Base-by-base conservation (phyloP, 371 early-diverging fungal genomes). In the Lichtheimia hyalospora region DNA sequence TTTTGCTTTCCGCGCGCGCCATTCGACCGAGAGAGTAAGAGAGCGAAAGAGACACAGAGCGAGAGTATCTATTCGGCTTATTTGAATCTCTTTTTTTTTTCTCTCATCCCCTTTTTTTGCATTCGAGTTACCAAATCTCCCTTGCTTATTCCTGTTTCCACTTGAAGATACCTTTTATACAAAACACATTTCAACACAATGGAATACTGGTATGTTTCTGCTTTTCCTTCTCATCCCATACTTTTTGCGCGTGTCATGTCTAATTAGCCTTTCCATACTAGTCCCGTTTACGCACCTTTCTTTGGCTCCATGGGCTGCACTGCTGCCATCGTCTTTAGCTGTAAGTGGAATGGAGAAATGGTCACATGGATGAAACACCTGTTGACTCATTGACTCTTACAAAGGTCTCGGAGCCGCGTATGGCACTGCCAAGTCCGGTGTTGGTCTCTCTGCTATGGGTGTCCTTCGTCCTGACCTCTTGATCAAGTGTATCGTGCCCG, bases 221-320 rank as follows among this genome's bases (percentile, higher is more conserved):
- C 16, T 12, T 23, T 13, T 14, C n/a, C 28, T 49, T 46, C n/a
- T 54, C 23, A 54, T 43, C 49, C 21, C 5, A 2, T 3, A 39
- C 10, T 58, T 8, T 34, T 34, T 10, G 5, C 34, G 34, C 34
- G 34, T 34, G 5, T 8, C 5, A 13, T 3, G 15, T 23, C 27
- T 27, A 1, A 13, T 18, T 18, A 21, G 21, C 28, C 40, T 53
- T 21, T 10, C 16, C 6, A 39, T 79, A 0, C 71, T 76, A 93
- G 96, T 83, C 96, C 96, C 52, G 93, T 93, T 58, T 95, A 95
- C 77, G 84, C 95, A 67, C 98, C 98, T 62, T 92, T 98, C 89
- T 96, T 98, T 73, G 95, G 94, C 67, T 89, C 95, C 60, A 90
- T 98, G 81, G 98, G 98, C 41, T 92, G 94, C 84, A 90, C 97